Conservation (phyloP, 2,329 filamentous ascomycete genomes). For the Aspergillus flavus region DNA sequence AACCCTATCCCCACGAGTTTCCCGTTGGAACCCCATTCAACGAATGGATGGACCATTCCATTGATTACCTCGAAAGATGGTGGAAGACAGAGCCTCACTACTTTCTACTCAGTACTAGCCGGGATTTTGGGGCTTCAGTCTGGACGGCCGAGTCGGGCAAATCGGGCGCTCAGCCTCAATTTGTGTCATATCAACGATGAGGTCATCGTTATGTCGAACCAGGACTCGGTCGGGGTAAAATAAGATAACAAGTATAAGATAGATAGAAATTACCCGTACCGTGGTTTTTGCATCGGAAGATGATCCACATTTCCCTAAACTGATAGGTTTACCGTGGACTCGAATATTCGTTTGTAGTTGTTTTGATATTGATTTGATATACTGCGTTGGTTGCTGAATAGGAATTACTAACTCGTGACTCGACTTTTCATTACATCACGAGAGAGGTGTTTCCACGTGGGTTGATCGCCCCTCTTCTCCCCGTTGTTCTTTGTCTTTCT, state of each 20-base stretch:
- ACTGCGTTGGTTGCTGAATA: not conserved
- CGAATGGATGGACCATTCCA: not conserved
- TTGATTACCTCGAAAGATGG: not conserved
- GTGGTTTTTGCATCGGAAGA: not conserved
- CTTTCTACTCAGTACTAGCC: too few relatives aligned
- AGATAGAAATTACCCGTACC: not conserved
- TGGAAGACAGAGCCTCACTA: not conserved
- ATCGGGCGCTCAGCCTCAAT: slow-evolving; percentile 1
- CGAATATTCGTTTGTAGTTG: not conserved
- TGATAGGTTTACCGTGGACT: not conserved
- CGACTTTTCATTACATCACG: slow-evolving; percentile 17
- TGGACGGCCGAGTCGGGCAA: not conserved
- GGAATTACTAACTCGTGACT: not conserved
- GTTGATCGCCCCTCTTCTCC: slow-evolving; percentile 1
- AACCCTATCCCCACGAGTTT: not conserved
- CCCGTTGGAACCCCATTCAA: not conserved
- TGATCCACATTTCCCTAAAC: not conserved
- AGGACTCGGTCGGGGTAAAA: not conserved
- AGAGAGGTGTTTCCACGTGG: slow-evolving; percentile 14
- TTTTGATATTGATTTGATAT: not conserved
- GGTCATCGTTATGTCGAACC: slow-evolving; percentile 13
- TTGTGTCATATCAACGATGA: slow-evolving; percentile 6
- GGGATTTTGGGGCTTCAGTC: not conserved
- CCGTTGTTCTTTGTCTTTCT: not conserved
- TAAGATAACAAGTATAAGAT: not conserved